Evolutionary conservation across 2,329 filamentous ascomycete genomes (phyloP).

Genomic region (Colletotrichum cordylinicola): DNA sequence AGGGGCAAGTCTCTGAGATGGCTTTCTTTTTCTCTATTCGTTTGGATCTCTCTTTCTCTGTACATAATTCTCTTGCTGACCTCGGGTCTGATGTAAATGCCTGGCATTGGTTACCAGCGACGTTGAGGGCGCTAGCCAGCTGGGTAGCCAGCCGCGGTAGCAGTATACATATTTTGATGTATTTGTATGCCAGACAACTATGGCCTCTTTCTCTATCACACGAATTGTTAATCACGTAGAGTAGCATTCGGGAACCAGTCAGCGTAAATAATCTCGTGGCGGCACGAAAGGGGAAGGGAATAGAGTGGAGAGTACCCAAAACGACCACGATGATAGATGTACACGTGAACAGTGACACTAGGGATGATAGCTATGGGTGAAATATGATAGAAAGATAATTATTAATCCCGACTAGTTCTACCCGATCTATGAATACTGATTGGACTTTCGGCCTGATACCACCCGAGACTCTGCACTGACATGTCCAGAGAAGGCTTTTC

Average conservation of each 20-base stretch:
- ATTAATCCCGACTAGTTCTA: background rate
- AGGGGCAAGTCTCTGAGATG: background rate
- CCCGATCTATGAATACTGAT: background rate
- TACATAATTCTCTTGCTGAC: background rate
- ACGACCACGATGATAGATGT: constrained; percentile 6
- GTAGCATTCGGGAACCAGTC: background rate
- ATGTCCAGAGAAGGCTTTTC: background rate
- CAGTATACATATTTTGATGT: background rate
- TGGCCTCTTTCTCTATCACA: background rate
- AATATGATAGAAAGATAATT: background rate
- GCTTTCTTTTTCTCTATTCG: background rate
- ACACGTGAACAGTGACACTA: background rate
- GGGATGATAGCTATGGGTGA: background rate
- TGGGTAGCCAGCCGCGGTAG: background rate
- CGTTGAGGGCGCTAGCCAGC: background rate
- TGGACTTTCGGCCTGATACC: background rate
- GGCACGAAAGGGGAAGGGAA: background rate
- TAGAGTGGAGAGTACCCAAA: constrained; percentile 6
- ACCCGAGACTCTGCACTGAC: background rate
- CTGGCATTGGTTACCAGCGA: background rate
- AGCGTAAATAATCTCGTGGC: background rate
- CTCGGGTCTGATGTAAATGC: background rate
- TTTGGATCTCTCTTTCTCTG: background rate
- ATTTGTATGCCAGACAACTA: background rate
- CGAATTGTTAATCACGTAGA: background rate